Evolutionary conservation across 176 grass and related monocot species (phyloP), one percentile per base, ranked within the genome.

Genomic region (Aegilops umbellulata): DNA sequence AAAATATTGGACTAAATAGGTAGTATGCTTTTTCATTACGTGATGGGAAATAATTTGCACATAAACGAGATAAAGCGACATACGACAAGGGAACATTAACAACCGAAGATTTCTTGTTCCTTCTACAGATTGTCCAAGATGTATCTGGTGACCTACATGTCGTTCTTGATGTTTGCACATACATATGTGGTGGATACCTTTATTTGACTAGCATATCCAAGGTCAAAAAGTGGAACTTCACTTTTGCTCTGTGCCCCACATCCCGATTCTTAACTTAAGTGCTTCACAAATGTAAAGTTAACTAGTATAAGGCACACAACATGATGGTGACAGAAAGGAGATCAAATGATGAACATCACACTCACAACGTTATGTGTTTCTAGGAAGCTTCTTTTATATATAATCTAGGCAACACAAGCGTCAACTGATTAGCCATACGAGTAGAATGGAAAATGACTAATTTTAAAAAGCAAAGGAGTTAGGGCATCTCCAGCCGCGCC

Each of bases 381-480:
- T 69, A 44, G 58, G 78, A 86, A 86, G 49, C 44, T 80, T 57
- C 58, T 15, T 75, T 20, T 68, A 67, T 49, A 47, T 68, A 60
- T 89, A 75, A 42, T 34, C 24, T 46, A 81, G 25, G 60, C 15
- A 66, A 60, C 42, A 89, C 69, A 68, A 76, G 32, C 69, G 69
- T 85, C 69, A 81, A 85, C 60, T 34, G 69, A 81, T 74, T 68
- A 80, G 82, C 42, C 87, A 29, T 74, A 30, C 17, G 17, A 89
- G 57, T 66, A 75, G 9, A 66, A 61, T 16, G 36, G 36, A 77
- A 69, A 84, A 90, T 51, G 83, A 82, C 62, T 51, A 8, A 16
- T 62, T 36, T 10, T 9, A 26, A 89, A 89, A 86, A 49, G 49
- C 27, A 36, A 10, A 61, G 27, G 47, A 69, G 57, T 80, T 84